A percentile compares a stretch with the other conserved stretches of the same genome.
phyloP scores from a whole-genome alignment of 345 rosid genomes.

The Syzygium grande region DNA sequence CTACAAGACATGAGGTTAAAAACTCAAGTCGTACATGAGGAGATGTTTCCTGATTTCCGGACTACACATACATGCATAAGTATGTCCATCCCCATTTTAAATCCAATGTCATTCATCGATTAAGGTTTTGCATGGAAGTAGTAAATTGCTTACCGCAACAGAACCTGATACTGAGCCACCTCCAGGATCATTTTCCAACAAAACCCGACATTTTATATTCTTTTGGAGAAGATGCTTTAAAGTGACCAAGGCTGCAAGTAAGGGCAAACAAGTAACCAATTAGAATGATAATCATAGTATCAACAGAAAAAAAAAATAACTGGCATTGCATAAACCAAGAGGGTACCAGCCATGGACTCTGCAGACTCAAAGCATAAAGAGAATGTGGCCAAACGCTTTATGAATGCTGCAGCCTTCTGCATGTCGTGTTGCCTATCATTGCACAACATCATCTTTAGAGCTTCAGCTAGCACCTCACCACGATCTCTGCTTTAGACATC shows the following conservation, averaged over 20 bases:
- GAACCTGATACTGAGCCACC: constrained; percentile 97
- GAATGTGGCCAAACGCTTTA: constrained; percentile 82
- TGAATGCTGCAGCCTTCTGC: constrained; percentile 98
- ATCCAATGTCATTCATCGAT: background rate
- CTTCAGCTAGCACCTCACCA: constrained; percentile 81
- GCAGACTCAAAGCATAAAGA: constrained; percentile 77
- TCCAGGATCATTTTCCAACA: constrained; percentile 93
- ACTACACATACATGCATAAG: background rate
- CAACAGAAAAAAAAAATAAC: background rate
- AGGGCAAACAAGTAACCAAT: background rate
- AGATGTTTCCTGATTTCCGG: background rate
- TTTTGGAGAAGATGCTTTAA: constrained; percentile 71
- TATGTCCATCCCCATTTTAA: background rate
- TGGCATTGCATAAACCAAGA: background rate
- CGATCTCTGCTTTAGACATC: constrained; percentile 50
- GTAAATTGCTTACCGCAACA: constrained; percentile 46
- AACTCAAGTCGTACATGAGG: background rate
- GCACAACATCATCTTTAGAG: constrained; percentile 86
- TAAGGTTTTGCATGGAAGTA: background rate
- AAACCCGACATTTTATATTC: constrained; percentile 81
- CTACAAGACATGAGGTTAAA: background rate
- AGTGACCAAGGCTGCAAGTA: constrained; percentile 67
- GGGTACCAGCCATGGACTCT: constrained; percentile 82
- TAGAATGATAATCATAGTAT: background rate
- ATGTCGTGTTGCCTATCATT: constrained; percentile 95